These are phyloP conservation scores for Barnettozyma populi DNA, from an alignment of 805 yeast genomes.

Conservation along the genomic window DNA sequence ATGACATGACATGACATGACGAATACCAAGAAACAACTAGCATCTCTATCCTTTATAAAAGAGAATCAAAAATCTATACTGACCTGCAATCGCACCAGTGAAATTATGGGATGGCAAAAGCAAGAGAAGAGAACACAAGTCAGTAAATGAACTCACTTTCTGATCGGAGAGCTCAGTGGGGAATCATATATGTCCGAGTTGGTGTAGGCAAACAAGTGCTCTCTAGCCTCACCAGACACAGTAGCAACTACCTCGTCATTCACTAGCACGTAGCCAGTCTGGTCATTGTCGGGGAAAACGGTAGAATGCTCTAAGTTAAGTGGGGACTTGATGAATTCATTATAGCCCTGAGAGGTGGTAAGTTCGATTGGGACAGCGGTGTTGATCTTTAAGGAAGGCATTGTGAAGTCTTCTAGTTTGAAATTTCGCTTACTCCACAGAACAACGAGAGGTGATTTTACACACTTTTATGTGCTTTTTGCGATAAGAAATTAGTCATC, in stretches of 20 bases:
- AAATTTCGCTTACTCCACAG: not conserved
- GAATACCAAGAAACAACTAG: not conserved
- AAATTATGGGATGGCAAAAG: not conserved
- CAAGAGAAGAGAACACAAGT: not conserved
- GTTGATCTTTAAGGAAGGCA: constrained; percentile 13
- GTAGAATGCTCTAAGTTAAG: constrained; percentile 27
- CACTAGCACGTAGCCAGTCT: constrained; percentile 31
- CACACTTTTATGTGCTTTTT: not conserved
- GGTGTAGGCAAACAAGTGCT: constrained; percentile 10
- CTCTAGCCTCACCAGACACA: constrained; percentile 34
- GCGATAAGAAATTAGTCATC: not conserved
- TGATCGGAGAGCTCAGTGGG: constrained; percentile 6
- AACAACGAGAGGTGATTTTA: not conserved
- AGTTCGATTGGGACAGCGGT: constrained; percentile 34
- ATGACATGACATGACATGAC: not conserved
- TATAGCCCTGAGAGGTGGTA: constrained; percentile 34
- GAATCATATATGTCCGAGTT: not conserved
- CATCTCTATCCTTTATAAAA: not conserved
- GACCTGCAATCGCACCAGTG: not conserved
- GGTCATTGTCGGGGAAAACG: constrained; percentile 32
- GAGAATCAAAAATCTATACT: not conserved
- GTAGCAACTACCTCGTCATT: constrained; percentile 34
- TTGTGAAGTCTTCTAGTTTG: not conserved
- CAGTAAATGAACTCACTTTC: not conserved
- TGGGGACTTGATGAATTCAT: constrained; percentile 33